These are phyloP conservation scores for Paracorniculantispora psalliotae DNA, from an alignment of 2,329 filamentous ascomycete species.

Conservation along the genomic window DNA sequence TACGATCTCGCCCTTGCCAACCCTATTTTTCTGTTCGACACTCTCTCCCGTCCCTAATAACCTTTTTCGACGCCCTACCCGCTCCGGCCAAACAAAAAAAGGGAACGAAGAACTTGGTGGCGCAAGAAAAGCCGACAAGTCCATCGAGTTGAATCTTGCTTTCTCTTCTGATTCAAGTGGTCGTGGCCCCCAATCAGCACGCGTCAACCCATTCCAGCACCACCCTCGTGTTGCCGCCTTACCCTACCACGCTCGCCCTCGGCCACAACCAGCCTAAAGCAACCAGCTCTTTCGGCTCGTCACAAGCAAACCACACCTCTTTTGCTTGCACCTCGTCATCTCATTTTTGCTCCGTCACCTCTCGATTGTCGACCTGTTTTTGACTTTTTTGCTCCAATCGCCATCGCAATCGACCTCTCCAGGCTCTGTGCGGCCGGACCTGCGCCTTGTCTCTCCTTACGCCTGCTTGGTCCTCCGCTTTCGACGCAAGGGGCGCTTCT, in stretches of 20 bases:
- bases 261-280: not conserved
- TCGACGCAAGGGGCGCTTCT: slow-evolving; percentile 11
- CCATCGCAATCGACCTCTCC: not conserved
- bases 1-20: not conserved
- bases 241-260: not conserved
- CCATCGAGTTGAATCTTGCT: not conserved
- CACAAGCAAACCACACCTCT: not conserved
- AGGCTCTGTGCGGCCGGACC: not conserved
- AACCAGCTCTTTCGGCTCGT: not conserved
- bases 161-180: not conserved
- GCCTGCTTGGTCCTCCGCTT: slow-evolving; percentile 11
- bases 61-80: not conserved
- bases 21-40: not conserved
- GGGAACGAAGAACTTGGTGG: not conserved
- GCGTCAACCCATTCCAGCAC: slow-evolving; percentile 6
- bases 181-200: not conserved
- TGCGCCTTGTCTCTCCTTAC: slow-evolving; percentile 10
- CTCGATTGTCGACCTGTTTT: not conserved
- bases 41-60: not conserved
- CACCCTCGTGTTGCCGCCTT: not conserved
- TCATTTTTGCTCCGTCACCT: not conserved
- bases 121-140: not conserved
- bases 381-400: not conserved
- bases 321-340: not conserved
- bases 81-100: not conserved